Percentiles rank a stretch among this genome's conserved stretches.
Evolutionary conservation across 805 yeast genomes (phyloP).

Genomic region (Myxozyma neotropica): DNA sequence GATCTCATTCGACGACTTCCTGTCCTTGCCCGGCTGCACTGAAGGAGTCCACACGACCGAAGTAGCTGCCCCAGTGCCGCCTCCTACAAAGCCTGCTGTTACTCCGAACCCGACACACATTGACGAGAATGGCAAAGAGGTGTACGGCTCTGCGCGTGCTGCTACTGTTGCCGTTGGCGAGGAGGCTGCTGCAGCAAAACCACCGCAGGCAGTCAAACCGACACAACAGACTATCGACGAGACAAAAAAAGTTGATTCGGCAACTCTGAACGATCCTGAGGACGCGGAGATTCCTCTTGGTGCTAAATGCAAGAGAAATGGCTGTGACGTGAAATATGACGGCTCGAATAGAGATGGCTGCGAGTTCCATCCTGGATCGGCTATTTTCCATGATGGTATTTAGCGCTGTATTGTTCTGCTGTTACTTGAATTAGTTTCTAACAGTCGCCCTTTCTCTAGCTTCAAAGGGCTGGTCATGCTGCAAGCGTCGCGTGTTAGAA

Average conservation of each 20-base stretch:
- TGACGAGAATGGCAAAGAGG: conserved; percentile 30
- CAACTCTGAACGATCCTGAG: conserved; percentile 33
- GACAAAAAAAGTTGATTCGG: conserved; percentile 9
- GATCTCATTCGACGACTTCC: conserved; percentile 36
- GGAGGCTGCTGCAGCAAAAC: background rate
- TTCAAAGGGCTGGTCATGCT: conserved; percentile 39
- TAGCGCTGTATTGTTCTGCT: background rate
- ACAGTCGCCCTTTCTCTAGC: conserved; percentile 6
- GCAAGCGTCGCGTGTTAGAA: conserved; percentile 36
- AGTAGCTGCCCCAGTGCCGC: conserved; percentile 21
- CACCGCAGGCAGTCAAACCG: conserved; percentile 19
- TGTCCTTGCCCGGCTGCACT: conserved; percentile 36
- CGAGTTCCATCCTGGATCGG: conserved; percentile 35
- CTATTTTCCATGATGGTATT: conserved; percentile 36
- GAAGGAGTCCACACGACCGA: conserved; percentile 35
- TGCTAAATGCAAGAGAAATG: conserved; percentile 35
- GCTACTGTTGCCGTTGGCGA: too few relatives aligned
- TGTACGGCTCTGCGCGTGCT: conserved; percentile 17
- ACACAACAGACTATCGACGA: conserved; percentile 18
- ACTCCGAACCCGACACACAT: conserved; percentile 17
- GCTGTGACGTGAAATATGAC: conserved; percentile 27
- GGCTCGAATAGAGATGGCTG: conserved; percentile 35
- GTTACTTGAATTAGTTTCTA: background rate
- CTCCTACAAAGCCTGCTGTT: conserved; percentile 3
- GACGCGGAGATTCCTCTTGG: conserved; percentile 36